phyloP scores from a whole-genome alignment of 2,329 filamentous ascomycete genomes.

The Diaporthe eres region DNA sequence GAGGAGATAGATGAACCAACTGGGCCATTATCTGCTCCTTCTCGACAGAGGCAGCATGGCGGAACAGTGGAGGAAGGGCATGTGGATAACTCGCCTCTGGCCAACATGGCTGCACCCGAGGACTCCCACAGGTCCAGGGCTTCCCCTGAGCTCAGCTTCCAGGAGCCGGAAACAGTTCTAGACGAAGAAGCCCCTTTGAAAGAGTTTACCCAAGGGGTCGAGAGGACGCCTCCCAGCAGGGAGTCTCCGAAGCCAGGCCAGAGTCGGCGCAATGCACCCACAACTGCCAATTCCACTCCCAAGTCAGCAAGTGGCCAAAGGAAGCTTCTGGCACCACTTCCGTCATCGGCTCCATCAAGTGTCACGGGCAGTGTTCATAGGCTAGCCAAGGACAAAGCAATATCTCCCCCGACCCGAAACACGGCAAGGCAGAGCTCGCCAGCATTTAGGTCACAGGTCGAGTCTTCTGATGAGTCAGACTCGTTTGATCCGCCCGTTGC shows the following conservation, averaged over 20 bases:
- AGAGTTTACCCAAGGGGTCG: not conserved
- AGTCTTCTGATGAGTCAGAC: constrained; percentile 20
- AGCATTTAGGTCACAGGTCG: not conserved
- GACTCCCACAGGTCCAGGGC: not conserved
- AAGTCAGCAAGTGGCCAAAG: not conserved
- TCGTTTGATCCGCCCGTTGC: constrained; percentile 23
- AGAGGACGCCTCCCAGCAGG: not conserved
- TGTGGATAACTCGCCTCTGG: not conserved
- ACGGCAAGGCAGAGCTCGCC: not conserved
- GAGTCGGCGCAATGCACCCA: not conserved
- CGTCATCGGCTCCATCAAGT: constrained; percentile 5
- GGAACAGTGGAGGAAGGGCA: not conserved
- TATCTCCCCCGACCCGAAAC: not conserved
- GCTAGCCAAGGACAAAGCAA: not conserved
- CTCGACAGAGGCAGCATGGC: not conserved
- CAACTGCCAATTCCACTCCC: not conserved
- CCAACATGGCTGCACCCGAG: not conserved
- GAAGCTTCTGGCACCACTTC: not conserved
- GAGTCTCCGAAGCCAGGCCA: not conserved
- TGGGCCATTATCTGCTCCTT: not conserved
- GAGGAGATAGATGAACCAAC: not conserved
- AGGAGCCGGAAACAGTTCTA: not conserved
- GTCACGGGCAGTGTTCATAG: not conserved
- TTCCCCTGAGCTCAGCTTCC: not conserved
- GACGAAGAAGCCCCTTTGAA: not conserved